A percentile compares a stretch with the other conserved stretches of the same genome.
These are phyloP conservation scores for Phlegmacium glaucopus DNA, from an alignment of 768 basidiomycete genomes.

Conservation along the genomic window DNA sequence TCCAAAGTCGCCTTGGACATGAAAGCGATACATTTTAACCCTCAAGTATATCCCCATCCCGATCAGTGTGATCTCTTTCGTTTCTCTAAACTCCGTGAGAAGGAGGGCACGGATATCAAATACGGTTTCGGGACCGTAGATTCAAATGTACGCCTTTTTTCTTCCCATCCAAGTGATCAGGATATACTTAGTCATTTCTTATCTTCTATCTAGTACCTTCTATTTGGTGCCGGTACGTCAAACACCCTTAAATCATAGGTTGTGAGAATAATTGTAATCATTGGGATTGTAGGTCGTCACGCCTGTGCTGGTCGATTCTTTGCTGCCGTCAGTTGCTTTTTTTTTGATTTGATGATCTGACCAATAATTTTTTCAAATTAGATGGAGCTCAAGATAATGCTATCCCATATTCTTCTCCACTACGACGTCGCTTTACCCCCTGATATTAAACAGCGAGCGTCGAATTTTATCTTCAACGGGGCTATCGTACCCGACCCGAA, in stretches of 20 bases:
- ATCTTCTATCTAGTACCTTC: slow-evolving; percentile 26
- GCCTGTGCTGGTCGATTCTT: slow-evolving; percentile 36
- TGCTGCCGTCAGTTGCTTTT: slow-evolving; percentile 25
- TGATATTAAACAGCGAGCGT: slow-evolving; percentile 22
- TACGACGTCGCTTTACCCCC: slow-evolving; percentile 28
- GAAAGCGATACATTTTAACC: slow-evolving; percentile 31
- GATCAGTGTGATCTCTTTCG: slow-evolving; percentile 33
- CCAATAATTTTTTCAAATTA: slow-evolving; percentile 8
- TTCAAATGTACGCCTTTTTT: slow-evolving; percentile 25
- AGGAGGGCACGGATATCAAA: slow-evolving; percentile 26
- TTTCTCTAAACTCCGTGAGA: slow-evolving; percentile 30
- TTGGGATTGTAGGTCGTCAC: slow-evolving; percentile 26
- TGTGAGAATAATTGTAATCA: neutral
- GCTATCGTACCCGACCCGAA: slow-evolving; percentile 31
- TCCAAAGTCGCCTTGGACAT: slow-evolving; percentile 32
- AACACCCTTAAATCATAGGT: neutral
- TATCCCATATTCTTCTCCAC: slow-evolving; percentile 32
- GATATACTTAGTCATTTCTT: slow-evolving; percentile 2
- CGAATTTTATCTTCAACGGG: slow-evolving; percentile 30
- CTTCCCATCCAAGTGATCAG: neutral
- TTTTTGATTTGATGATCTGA: neutral
- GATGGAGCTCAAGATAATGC: slow-evolving; percentile 36
- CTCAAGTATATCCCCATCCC: slow-evolving; percentile 31
- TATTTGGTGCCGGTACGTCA: slow-evolving; percentile 34
- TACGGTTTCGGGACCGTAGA: slow-evolving; percentile 33